phyloP scores from a whole-genome alignment of 805 yeast genomes.

The Debaryomyces castellii region DNA sequence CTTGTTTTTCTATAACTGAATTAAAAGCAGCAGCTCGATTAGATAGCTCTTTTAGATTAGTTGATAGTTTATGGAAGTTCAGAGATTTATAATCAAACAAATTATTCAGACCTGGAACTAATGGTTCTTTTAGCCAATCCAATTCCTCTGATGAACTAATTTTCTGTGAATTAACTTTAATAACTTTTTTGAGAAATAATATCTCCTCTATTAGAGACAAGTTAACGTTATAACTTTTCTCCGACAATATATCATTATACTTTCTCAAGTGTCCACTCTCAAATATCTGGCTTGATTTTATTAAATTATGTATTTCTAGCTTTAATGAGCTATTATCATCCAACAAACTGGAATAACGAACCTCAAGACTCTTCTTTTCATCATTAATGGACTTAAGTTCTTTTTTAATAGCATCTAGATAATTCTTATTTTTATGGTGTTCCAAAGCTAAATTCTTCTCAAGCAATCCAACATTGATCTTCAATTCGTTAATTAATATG shows the following conservation, averaged over 20 bases:
- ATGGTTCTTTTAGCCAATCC: slow-evolving; percentile 20
- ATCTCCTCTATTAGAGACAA: slow-evolving; percentile 46
- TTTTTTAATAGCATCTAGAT: slow-evolving; percentile 14
- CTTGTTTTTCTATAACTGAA: slow-evolving; percentile 2
- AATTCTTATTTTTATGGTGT: slow-evolving; percentile 25
- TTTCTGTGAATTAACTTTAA: slow-evolving; percentile 2
- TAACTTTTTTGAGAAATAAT: slow-evolving; percentile 36
- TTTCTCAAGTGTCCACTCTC: slow-evolving; percentile 16
- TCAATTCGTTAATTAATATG: slow-evolving; percentile 39
- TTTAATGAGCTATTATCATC: slow-evolving; percentile 19
- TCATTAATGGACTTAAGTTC: slow-evolving; percentile 14
- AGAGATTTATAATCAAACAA: not conserved
- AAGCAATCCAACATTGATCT: slow-evolving; percentile 44
- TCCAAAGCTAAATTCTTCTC: slow-evolving; percentile 41
- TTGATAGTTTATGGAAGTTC: not conserved
- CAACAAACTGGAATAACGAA: slow-evolving; percentile 16
- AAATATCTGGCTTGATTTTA: slow-evolving; percentile 16
- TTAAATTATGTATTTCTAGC: slow-evolving; percentile 24
- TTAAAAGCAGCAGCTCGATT: slow-evolving; percentile 10
- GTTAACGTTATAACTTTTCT: slow-evolving; percentile 29
- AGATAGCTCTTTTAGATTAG: slow-evolving; percentile 10
- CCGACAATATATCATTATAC: slow-evolving; percentile 33
- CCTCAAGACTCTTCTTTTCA: slow-evolving; percentile 16
- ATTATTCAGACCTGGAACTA: not conserved
- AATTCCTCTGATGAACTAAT: slow-evolving; percentile 1